Evolutionary conservation across 257 asterid species (phyloP).

Genomic region (Solanum neorickii): DNA sequence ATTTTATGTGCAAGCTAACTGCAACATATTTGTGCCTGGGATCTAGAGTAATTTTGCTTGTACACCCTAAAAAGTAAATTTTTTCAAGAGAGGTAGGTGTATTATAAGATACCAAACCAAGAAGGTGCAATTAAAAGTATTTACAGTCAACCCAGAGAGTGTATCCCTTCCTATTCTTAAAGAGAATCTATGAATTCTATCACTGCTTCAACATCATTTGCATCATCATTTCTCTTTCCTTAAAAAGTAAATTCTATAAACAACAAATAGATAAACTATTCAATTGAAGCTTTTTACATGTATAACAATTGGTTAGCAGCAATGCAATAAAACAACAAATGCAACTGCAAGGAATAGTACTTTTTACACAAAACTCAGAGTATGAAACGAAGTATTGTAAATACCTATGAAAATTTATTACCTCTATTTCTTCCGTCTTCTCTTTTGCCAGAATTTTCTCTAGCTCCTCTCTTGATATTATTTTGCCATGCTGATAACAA

Average conservation of each 20-base stretch:
- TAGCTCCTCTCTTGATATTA: conserved; percentile 70
- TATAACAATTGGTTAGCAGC: background rate
- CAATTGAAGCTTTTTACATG: background rate
- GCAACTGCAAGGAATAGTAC: background rate
- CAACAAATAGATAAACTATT: background rate
- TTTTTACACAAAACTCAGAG: background rate
- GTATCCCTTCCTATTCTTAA: background rate
- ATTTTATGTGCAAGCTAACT: background rate
- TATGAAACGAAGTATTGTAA: background rate
- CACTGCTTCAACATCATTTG: background rate
- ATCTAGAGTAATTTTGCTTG: background rate
- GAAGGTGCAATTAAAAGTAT: background rate
- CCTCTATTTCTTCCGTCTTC: conserved; percentile 80
- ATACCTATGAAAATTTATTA: conserved; percentile 7
- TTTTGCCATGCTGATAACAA: conserved; percentile 58
- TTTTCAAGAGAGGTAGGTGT: background rate
- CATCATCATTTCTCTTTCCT: background rate
- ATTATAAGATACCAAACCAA: background rate
- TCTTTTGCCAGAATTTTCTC: conserved; percentile 49
- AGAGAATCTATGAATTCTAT: background rate
- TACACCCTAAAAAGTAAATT: background rate
- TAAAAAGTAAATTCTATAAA: background rate
- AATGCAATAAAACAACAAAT: background rate
- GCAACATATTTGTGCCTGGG: background rate
- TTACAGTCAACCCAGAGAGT: background rate